Evolutionary conservation across 805 yeast species (phyloP), one percentile per base, ranked within the genome.

Genomic region (Saccharomycopsis microspora): DNA sequence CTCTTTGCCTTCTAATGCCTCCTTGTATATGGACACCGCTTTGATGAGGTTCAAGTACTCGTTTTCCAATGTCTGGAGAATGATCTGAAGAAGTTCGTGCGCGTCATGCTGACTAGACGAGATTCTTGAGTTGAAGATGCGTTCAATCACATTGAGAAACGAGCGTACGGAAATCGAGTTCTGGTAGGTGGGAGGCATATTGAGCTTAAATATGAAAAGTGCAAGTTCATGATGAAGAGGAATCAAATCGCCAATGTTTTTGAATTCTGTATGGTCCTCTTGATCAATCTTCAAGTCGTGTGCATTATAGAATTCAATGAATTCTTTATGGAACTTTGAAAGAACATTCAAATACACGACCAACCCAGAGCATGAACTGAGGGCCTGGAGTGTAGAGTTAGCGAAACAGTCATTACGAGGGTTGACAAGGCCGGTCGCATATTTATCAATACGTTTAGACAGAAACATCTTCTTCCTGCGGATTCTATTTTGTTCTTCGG

Each of bases 41-140:
- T 47, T 47, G 36, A 43, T 42, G 42, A 80, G 50, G 41, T 63
- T 64, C 6, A 66, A 56, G 54, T 75, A 70, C 59, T 90, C 97
- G 47, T 71, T 72, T 44, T 82, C 79, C 44, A 93, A 66, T 0
- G 90, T 80, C 57, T 89, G 95, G 28, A 90, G 65, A 27, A 89
- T 71, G 45, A 86, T 64, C 60, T 87, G 95, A 32, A 90, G 74
- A 54, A 93, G 70, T 58, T 90, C 98, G 57, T 93, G 97, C 0
- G 97, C 96, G 65, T 90, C 98, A 58, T 90, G 95, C 62, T 93
- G 98, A 42, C 76, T 76, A 35, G 83, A 67, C 2, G 95, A 80
- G 31, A 93, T 80, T 54, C 76, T 78, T 3, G 89, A 80, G 47
- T 79, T 75, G 64, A 81, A 84, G 10, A 84, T 79, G 6, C 62